Conservation (phyloP, 495 filamentous ascomycete genomes). For the Daldinia bambusicola region DNA sequence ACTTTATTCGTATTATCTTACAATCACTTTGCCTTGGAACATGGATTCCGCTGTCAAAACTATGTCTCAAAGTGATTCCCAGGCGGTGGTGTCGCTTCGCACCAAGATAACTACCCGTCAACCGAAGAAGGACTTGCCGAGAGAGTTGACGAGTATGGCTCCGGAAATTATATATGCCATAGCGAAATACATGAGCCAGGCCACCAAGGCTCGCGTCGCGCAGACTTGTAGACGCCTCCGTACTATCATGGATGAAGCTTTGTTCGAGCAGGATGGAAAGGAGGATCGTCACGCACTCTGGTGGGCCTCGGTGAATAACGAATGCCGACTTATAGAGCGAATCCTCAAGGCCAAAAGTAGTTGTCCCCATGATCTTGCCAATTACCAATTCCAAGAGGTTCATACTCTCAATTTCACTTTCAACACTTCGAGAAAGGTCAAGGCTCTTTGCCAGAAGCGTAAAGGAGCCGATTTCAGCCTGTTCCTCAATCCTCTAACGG, state of each 20-base stretch:
- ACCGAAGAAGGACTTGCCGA: not conserved
- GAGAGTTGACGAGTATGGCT: not conserved
- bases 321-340: not conserved
- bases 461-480: not conserved
- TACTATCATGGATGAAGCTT: not conserved
- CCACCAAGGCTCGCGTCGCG: conserved; percentile 6
- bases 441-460: not conserved
- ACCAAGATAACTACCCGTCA: too few relatives aligned
- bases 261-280: conserved; percentile 12
- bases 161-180: not conserved
- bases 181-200: conserved; percentile 3
- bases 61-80: not conserved
- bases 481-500: not conserved
- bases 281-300: conserved; percentile 18
- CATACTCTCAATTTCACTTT: not conserved
- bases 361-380: not conserved
- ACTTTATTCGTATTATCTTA: not conserved
- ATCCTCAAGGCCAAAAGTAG: not conserved
- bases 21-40: not conserved
- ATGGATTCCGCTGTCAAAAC: not conserved
- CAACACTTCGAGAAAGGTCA: not conserved
- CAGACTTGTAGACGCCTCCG: conserved; percentile 3
- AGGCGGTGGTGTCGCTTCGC: too few relatives aligned
- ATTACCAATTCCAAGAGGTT: not conserved
- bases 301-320: conserved; percentile 18